Base-by-base conservation (phyloP, 805 yeast genomes). In the Yarrowia yakushimensis region DNA sequence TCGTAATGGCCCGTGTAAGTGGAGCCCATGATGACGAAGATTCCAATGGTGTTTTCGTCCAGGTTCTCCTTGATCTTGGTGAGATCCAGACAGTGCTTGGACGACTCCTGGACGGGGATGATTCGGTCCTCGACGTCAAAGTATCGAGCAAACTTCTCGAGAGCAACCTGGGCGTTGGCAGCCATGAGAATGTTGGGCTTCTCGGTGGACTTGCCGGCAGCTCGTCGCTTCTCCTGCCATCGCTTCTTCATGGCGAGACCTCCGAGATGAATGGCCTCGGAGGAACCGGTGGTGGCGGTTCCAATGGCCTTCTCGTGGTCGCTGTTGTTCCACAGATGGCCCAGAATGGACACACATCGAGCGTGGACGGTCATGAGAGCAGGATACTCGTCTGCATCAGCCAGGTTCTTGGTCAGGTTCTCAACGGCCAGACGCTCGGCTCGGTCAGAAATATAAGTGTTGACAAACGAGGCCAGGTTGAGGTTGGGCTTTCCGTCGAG, bases 1-100 rank as follows among this genome's bases (percentile, higher is more conserved):
- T 91, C 97, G 75, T 88, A 90, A 54, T 91, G 91, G 64, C 97
- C 97, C 5, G 97, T 91, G 74, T 88, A 91, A 12, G 97, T 91
- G 9, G 96, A 88, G 0, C 97, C 97, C 68, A 91, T 71, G 69
- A 91, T 90, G 22, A 87, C 96, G 75, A 85, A 91, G 45, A 89
- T 82, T 68, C 97, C 97, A 76, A 91, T 90, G 13, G 97, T 91
- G 77, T 92, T 90, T 72, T 92, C 97, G 74, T 91, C 97, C 39
- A 88, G 78, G 64, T 82, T 76, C 62, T 84, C 84, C 71, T 80
- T 80, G 70, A 92, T 79, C 67, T 82, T 78, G 34, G 79, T 69
- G 28, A 81, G 73, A 70, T 88, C 92, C 69, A 91, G 78, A 64
- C 85, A 78, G 74, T 86, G 88, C 67, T 85, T 83, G 48, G 85